Base-by-base conservation (phyloP, 1,284 basidiomycete genomes). In the Coniferiporia weirii region DNA sequence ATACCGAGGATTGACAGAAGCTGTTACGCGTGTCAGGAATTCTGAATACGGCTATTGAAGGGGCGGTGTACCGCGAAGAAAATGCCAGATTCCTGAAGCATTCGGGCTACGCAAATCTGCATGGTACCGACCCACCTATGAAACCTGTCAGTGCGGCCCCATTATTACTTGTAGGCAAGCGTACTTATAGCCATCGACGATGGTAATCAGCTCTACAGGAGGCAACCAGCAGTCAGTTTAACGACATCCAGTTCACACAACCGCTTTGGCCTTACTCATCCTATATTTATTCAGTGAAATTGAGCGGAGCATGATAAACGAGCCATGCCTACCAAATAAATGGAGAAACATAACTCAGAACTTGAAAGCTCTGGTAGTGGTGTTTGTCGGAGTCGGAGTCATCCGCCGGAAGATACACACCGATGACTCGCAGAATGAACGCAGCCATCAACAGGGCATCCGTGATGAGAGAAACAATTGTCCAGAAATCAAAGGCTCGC, bases 11-110 rank as follows among this genome's bases (percentile, higher is more conserved):
- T 79, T 4, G 85, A 91, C 6, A 95, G 76, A 35, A 95, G 75
- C 84, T 92, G 64, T 43, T 47, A 57, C 62, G 34, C 64, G 12
- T 46, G 44, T 54, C 3, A n/a, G 27, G 55, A 52, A 64, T 27
- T 63, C 19, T 51, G 51, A 8, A 63, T 63, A 56, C 54, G 57
- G 35, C 54, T 15, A 34, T 34, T 46, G 20, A 35, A 55, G 63
- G 22, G 22, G 43, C 66, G 34, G 62, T 48, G 19, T 63, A 93
- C 89, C 70, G 84, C 82, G 76, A 96, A 95, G 78, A 98, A 98
- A 59, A 96, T 93, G 3, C 90, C 86, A 8, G 91, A 94, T 72
- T 98, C 95, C 69, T 90, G 85, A 63, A 97, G 75, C 95, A 97
- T 97, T 12, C 91, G 81, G 12, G 87, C 83, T 17, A 93, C 82